Evolutionary conservation across 192 early-diverging fungal genomes (phyloP).

Genomic region (Geranomyces variabilis): DNA sequence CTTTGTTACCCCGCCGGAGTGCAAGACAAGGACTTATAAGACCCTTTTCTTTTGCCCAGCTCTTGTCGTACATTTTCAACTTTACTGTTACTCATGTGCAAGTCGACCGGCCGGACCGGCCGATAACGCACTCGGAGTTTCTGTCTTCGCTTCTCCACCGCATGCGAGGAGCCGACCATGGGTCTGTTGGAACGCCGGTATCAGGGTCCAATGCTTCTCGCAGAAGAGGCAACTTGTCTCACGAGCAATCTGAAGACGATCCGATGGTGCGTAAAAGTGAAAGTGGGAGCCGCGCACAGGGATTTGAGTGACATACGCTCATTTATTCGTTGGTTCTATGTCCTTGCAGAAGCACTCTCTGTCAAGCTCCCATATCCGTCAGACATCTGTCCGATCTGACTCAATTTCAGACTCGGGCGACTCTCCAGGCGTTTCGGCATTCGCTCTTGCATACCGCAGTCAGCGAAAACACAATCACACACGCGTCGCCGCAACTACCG

Average conservation of each 20-base stretch:
- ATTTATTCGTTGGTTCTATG: too few relatives aligned
- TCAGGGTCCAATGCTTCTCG: constrained; percentile 11
- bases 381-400: constrained; percentile 21
- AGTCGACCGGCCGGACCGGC: constrained; percentile 22
- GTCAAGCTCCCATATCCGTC: constrained; percentile 20
- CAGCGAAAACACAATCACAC: constrained; percentile 17
- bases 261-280: constrained; percentile 5
- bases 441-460: constrained; percentile 8
- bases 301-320: too few relatives aligned
- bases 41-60: constrained; percentile 3
- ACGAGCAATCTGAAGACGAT: constrained; percentile 20
- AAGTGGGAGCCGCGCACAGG: too few relatives aligned
- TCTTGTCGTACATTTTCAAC: constrained; percentile 20
- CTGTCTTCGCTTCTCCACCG: constrained; percentile 16
- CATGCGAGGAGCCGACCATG: not conserved
- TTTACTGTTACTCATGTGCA: constrained; percentile 27
- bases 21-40: not conserved
- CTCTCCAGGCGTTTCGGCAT: constrained; percentile 8
- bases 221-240: constrained; percentile 8
- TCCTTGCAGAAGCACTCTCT: constrained; percentile 16
- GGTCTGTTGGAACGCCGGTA: not conserved
- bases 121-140: constrained; percentile 14
- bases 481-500: constrained; percentile 16
- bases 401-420: not conserved
- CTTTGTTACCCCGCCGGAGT: too few relatives aligned